Evolutionary conservation across 1,284 basidiomycete species (phyloP).

Genomic region (Anthracocystis walkeri): DNA sequence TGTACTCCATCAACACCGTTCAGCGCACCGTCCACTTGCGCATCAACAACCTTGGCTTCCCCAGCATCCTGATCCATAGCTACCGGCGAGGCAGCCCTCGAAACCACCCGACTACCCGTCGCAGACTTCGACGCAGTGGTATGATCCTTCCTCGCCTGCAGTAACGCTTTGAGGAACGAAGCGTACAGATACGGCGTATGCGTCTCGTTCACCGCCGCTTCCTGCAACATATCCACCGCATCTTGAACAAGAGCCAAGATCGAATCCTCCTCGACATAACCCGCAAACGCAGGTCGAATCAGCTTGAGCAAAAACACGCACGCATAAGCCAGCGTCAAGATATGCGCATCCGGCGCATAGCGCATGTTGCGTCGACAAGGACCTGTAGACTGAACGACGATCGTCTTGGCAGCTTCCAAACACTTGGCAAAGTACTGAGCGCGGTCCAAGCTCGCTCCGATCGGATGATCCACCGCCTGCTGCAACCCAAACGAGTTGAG

Average conservation of each 20-base stretch:
- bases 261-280: slow-evolving; percentile 76
- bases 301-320: slow-evolving; percentile 76
- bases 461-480: slow-evolving; percentile 80
- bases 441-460: slow-evolving; percentile 59
- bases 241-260: slow-evolving; percentile 81
- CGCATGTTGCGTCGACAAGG: slow-evolving; percentile 73
- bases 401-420: slow-evolving; percentile 63
- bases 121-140: slow-evolving; percentile 44
- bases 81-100: slow-evolving; percentile 42
- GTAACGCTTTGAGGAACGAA: slow-evolving; percentile 59
- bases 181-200: slow-evolving; percentile 66
- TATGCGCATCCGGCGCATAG: slow-evolving; percentile 90
- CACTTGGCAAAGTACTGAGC: slow-evolving; percentile 68
- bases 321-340: slow-evolving; percentile 89
- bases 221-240: slow-evolving; percentile 75
- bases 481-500: slow-evolving; percentile 95
- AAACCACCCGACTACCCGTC: slow-evolving; percentile 40
- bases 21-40: neutral
- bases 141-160: slow-evolving; percentile 60
- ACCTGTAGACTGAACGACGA: slow-evolving; percentile 54
- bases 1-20: neutral
- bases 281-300: slow-evolving; percentile 82
- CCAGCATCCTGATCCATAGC: slow-evolving; percentile 16
- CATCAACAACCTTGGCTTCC: slow-evolving; percentile 1
- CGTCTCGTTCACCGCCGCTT: slow-evolving; percentile 63